Conservation (phyloP, 768 basidiomycete genomes). For the Mycena crocata region DNA sequence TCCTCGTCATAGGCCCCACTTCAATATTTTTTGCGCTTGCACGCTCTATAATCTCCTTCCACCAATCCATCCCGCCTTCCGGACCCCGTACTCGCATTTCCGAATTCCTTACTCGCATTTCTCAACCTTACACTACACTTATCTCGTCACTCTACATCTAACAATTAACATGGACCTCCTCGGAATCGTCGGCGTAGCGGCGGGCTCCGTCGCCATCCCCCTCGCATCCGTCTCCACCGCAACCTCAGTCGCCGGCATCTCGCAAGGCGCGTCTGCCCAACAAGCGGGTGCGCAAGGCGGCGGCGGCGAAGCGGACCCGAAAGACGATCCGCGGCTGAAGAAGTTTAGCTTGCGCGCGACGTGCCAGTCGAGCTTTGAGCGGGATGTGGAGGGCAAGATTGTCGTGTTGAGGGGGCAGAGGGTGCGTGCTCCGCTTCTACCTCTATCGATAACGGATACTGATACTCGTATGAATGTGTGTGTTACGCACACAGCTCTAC, state of each 20-base stretch:
- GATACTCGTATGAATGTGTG: no score
- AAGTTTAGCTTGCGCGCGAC: slow-evolving; percentile 40
- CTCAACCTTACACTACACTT: not conserved
- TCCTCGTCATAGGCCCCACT: no score
- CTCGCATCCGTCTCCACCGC: slow-evolving; percentile 41
- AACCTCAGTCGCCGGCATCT: slow-evolving; percentile 42
- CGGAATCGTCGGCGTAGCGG: slow-evolving; percentile 43
- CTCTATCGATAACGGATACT: no score
- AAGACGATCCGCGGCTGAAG: slow-evolving; percentile 42
- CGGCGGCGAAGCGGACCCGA: slow-evolving; percentile 33
- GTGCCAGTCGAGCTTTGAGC: slow-evolving; percentile 16
- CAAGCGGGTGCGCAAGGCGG: slow-evolving; percentile 31
- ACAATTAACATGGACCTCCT: slow-evolving; percentile 31
- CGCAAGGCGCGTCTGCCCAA: slow-evolving; percentile 40
- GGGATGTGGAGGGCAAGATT: slow-evolving; percentile 35
- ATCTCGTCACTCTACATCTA: not conserved
- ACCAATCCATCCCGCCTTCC: no score
- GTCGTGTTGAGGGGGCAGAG: slow-evolving; percentile 43
- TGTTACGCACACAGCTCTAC: slow-evolving; percentile 35
- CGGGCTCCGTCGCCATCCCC: slow-evolving; percentile 43
- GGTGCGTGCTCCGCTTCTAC: slow-evolving; percentile 28
- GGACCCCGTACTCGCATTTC: not conserved
- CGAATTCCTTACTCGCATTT: not conserved
- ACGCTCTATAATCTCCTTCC: no score
- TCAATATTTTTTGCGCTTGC: no score